phyloP scores from a whole-genome alignment of 352 stramenopile genomes.

The Globisporangium polare region DNA sequence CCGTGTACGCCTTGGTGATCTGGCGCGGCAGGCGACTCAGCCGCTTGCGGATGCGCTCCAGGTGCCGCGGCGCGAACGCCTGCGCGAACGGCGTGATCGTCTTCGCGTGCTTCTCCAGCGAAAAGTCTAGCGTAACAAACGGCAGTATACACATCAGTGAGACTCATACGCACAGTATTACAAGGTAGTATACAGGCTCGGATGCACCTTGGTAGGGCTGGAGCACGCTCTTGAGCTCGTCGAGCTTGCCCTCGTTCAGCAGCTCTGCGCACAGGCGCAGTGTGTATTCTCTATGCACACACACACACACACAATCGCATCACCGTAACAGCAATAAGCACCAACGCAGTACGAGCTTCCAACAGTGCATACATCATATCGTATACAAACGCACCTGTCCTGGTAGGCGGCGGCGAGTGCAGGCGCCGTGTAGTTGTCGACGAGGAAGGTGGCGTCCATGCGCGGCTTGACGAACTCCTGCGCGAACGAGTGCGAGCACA shows the following conservation, averaged over 20 bases:
- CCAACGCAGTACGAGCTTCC: no score
- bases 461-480: slow-evolving; percentile 65
- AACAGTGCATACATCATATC: no score
- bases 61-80: slow-evolving; percentile 81
- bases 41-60: slow-evolving; percentile 93
- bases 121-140: slow-evolving; percentile 35
- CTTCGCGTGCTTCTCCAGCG: slow-evolving; percentile 33
- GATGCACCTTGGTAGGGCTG: slow-evolving; percentile 70
- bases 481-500: slow-evolving; percentile 37
- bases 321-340: background rate
- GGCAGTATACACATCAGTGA: background rate
- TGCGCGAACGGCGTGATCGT: slow-evolving; percentile 45
- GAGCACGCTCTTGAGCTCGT: slow-evolving; percentile 64
- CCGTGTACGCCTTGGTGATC: slow-evolving; percentile 91
- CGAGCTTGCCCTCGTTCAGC: slow-evolving; percentile 67
- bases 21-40: slow-evolving; percentile 93
- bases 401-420: slow-evolving; percentile 93
- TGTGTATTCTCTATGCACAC: slow-evolving; percentile 57
- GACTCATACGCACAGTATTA: background rate
- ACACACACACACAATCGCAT: background rate
- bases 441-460: slow-evolving; percentile 82
- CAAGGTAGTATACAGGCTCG: background rate
- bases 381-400: slow-evolving; percentile 83
- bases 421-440: slow-evolving; percentile 96
- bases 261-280: slow-evolving; percentile 71